Conservation (phyloP, 306 rosid species). For the Aeschynomene evenia region DNA sequence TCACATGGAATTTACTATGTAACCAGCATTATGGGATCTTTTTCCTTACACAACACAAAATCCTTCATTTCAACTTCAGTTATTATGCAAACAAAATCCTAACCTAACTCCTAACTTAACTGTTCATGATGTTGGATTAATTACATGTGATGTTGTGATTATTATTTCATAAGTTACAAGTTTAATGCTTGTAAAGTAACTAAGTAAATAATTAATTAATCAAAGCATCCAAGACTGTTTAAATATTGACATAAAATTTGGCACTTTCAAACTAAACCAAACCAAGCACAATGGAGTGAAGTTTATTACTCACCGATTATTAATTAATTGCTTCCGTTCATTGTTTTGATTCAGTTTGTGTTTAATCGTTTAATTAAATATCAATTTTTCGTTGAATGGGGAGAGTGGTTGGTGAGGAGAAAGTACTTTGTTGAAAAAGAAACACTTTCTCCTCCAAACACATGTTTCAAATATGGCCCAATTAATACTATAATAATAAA, state of each 20-base stretch:
- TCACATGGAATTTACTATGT: conserved; percentile 28
- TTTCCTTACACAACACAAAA: background rate
- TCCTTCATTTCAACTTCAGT: background rate
- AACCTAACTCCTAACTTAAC: background rate
- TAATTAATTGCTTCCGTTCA: background rate
- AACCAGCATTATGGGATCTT: conserved; percentile 13
- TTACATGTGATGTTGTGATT: background rate
- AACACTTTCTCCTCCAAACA: background rate
- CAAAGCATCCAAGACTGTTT: background rate
- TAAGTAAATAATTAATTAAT: background rate
- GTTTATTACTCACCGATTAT: background rate
- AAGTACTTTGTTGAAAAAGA: background rate
- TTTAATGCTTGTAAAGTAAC: too few species aligned
- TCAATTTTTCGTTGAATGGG: background rate
- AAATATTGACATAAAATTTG: background rate
- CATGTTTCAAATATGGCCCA: background rate
- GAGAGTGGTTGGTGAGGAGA: background rate
- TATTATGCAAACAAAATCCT: background rate
- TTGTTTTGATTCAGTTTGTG: background rate
- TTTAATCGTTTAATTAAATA: background rate
- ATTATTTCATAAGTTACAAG: background rate
- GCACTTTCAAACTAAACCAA: background rate
- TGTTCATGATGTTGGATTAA: background rate
- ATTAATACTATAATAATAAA: too few species aligned
- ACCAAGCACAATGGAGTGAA: background rate